A percentile compares a stretch with the other conserved stretches of the same genome.
Evolutionary conservation across 495 filamentous ascomycete genomes (phyloP).

Genomic region (Pyrenopolyporus hunteri): DNA sequence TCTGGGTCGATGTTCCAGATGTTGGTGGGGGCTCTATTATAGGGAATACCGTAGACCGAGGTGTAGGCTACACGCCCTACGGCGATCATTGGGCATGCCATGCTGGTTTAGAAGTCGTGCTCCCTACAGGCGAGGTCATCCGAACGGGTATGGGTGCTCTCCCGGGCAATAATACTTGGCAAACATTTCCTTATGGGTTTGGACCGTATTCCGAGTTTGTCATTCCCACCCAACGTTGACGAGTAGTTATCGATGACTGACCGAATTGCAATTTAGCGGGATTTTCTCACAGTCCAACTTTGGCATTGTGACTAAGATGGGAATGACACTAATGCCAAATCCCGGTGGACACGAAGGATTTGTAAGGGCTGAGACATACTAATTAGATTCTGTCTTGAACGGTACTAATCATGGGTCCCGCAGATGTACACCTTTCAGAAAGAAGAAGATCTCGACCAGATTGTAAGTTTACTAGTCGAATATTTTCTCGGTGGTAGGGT

Average conservation of each 20-base stretch:
- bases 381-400: background rate
- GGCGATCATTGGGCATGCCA: constrained; percentile 47
- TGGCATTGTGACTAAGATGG: constrained; percentile 62
- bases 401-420: background rate
- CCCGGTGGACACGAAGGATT: constrained; percentile 54
- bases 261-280: constrained; percentile 36
- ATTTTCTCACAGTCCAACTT: constrained; percentile 63
- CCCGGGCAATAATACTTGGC: constrained; percentile 50
- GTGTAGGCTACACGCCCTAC: constrained; percentile 58
- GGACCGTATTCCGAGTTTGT: constrained; percentile 61
- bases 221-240: constrained; percentile 31
- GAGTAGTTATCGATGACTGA: constrained; percentile 1
- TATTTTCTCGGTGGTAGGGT: background rate
- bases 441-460: constrained; percentile 56
- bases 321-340: constrained; percentile 57
- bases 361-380: constrained; percentile 28
- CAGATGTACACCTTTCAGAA: constrained; percentile 55
- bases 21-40: constrained; percentile 58
- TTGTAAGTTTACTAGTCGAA: constrained; percentile 27
- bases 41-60: constrained; percentile 59
- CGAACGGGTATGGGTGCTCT: constrained; percentile 63
- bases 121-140: constrained; percentile 59
- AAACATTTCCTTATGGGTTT: constrained; percentile 58
- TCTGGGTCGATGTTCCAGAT: constrained; percentile 49
- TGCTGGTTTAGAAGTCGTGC: constrained; percentile 59